Conservation (phyloP, 495 filamentous ascomycete genomes). For the Xylaria bambusicola region DNA sequence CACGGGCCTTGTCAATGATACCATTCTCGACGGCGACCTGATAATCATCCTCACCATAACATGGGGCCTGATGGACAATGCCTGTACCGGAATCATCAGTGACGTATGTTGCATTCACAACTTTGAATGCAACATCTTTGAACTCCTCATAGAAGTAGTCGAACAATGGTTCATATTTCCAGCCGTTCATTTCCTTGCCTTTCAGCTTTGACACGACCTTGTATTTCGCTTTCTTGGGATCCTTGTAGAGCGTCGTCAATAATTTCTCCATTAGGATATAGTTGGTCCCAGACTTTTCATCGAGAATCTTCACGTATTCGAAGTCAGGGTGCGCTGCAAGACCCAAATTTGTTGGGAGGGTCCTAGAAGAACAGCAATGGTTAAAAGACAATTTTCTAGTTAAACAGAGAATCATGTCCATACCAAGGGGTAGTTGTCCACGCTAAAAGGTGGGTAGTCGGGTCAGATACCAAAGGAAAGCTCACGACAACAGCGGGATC, state of each 20-base stretch:
- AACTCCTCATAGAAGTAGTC: constrained; percentile 93
- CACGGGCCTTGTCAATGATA: constrained; percentile 72
- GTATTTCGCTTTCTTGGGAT: constrained; percentile 96
- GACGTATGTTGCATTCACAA: constrained; percentile 87
- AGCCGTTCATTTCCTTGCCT: constrained; percentile 86
- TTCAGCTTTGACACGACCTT: constrained; percentile 80
- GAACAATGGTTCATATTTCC: constrained; percentile 90
- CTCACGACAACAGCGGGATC: constrained; percentile 90
- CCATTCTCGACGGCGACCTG: constrained; percentile 75
- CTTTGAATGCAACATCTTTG: constrained; percentile 82
- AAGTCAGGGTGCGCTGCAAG: constrained; percentile 86
- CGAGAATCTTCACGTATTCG: constrained; percentile 90
- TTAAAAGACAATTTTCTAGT: no score
- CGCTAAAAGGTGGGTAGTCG: constrained; percentile 73
- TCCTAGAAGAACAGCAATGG: no score
- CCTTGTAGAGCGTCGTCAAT: constrained; percentile 87
- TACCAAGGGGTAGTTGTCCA: constrained; percentile 99
- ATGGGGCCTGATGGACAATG: constrained; percentile 93
- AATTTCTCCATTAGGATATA: constrained; percentile 88
- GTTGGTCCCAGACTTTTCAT: constrained; percentile 77
- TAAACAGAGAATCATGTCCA: no score
- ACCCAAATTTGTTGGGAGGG: constrained; percentile 79
- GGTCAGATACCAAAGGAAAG: constrained; percentile 75
- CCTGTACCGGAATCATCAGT: constrained; percentile 92
- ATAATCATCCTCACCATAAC: constrained; percentile 98